phyloP scores from a whole-genome alignment of 2,329 filamentous ascomycete species.

The Aspergillus udagawae region DNA sequence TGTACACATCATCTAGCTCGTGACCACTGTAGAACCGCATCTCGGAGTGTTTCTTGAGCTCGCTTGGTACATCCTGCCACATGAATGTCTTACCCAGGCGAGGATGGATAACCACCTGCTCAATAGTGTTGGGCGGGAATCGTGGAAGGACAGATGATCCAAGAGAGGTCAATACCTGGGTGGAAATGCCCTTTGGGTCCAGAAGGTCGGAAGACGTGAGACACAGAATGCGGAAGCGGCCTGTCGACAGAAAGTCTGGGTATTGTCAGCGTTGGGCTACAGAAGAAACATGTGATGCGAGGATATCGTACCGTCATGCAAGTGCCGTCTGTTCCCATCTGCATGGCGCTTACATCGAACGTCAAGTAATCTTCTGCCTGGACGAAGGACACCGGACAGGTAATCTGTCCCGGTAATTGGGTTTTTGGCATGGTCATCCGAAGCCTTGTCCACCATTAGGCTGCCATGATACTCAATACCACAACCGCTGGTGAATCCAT shows the following conservation, averaged over 20 bases:
- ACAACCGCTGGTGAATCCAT: slow-evolving; percentile 38
- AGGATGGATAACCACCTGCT: slow-evolving; percentile 35
- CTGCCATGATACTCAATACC: slow-evolving; percentile 36
- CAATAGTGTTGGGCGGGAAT: slow-evolving; percentile 26
- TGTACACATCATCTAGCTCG: slow-evolving; percentile 34
- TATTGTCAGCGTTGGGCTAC: background rate
- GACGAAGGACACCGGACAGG: slow-evolving; percentile 30
- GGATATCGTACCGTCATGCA: slow-evolving; percentile 31
- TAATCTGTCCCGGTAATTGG: slow-evolving; percentile 32
- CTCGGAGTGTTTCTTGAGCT: slow-evolving; percentile 31
- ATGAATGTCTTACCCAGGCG: slow-evolving; percentile 23
- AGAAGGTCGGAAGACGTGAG: slow-evolving; percentile 34
- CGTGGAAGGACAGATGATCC: slow-evolving; percentile 16
- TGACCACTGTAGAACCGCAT: slow-evolving; percentile 34
- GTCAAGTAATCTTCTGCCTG: slow-evolving; percentile 34
- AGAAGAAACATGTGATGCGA: background rate
- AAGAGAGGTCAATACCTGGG: slow-evolving; percentile 20
- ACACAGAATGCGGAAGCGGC: slow-evolving; percentile 35
- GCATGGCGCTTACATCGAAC: slow-evolving; percentile 33
- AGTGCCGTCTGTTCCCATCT: slow-evolving; percentile 31
- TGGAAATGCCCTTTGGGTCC: slow-evolving; percentile 24
- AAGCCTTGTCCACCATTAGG: slow-evolving; percentile 21
- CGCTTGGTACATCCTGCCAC: slow-evolving; percentile 30
- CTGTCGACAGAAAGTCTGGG: slow-evolving; percentile 34
- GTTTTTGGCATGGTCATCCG: slow-evolving; percentile 10